phyloP scores from a whole-genome alignment of 2,329 filamentous ascomycete genomes.

The Zymoseptoria tritici region DNA sequence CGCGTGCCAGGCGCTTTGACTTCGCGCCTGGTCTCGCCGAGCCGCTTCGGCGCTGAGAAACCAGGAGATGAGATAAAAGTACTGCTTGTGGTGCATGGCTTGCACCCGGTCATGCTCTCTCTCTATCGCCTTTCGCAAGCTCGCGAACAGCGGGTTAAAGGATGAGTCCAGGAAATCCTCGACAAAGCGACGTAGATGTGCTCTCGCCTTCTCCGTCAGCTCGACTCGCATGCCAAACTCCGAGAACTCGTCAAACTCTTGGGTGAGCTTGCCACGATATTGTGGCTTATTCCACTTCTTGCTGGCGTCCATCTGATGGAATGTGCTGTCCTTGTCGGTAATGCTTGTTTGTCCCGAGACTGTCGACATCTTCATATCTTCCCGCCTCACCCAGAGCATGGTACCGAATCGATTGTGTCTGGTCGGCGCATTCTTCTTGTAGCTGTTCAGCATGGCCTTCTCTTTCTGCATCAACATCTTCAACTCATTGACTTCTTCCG shows the following conservation, averaged over 20 bases:
- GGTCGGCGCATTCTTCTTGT: conserved; percentile 71
- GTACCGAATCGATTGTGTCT: conserved; percentile 92
- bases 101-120: conserved; percentile 72
- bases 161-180: conserved; percentile 91
- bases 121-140: conserved; percentile 82
- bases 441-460: conserved; percentile 68
- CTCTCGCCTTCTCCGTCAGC: conserved; percentile 66
- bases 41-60: conserved; percentile 73
- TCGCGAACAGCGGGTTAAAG: conserved; percentile 81
- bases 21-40: conserved; percentile 47
- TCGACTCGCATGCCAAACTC: conserved; percentile 69
- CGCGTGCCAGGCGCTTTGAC: conserved; percentile 36
- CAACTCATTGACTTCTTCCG: conserved; percentile 65
- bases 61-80: conserved; percentile 89
- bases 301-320: conserved; percentile 81
- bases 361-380: conserved; percentile 74
- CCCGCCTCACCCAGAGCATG: conserved; percentile 92
- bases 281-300: conserved; percentile 86
- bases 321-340: conserved; percentile 60
- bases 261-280: conserved; percentile 36
- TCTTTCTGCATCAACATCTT: conserved; percentile 71
- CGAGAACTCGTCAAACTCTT: conserved; percentile 47
- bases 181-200: conserved; percentile 71
- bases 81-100: conserved; percentile 73
- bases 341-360: conserved; percentile 85